Percentiles rank a stretch among this genome's conserved stretches.
These are phyloP conservation scores for Leishmania arabica DNA, from an alignment of 208 protist genomes.

Conservation along the genomic window DNA sequence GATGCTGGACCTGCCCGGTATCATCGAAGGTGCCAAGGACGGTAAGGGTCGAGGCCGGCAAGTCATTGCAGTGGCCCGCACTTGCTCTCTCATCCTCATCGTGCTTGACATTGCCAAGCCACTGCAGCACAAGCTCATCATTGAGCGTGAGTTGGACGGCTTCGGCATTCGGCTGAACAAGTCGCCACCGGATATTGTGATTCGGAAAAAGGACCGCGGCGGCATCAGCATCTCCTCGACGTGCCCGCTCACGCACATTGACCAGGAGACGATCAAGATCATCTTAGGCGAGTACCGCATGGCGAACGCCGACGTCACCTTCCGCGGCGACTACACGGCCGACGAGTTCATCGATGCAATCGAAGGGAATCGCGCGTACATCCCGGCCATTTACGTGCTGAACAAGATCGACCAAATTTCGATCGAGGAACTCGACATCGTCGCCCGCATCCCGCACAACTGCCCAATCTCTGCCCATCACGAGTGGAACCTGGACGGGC, in stretches of 20 bases:
- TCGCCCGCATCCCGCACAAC: conserved; percentile 96
- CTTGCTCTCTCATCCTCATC: conserved; percentile 98
- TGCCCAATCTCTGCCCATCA: conserved; percentile 97
- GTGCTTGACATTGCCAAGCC: conserved; percentile 98
- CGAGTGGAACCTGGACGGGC: conserved; percentile 97
- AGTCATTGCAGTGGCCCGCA: conserved; percentile 97
- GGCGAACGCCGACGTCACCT: conserved; percentile 95
- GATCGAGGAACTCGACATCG: conserved; percentile 97
- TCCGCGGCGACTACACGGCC: conserved; percentile 94
- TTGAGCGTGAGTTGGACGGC: conserved; percentile 98
- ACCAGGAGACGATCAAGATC: conserved; percentile 92
- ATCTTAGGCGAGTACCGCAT: conserved; percentile 96
- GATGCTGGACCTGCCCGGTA: conserved; percentile 97
- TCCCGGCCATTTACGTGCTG: conserved; percentile 96
- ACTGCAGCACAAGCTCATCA: conserved; percentile 95
- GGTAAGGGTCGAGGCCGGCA: conserved; percentile 99
- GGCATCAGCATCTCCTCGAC: conserved; percentile 92
- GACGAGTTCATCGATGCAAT: conserved; percentile 99
- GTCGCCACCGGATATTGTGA: conserved; percentile 95
- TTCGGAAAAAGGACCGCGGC: conserved; percentile 95
- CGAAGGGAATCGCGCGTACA: conserved; percentile 97
- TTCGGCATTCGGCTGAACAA: conserved; percentile 99
- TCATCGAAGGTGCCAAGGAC: conserved; percentile 99
- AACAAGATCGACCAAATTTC: conserved; percentile 99
- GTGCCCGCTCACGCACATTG: conserved; percentile 87